phyloP scores from a whole-genome alignment of 768 basidiomycete genomes.

The Boletus rex-veris region DNA sequence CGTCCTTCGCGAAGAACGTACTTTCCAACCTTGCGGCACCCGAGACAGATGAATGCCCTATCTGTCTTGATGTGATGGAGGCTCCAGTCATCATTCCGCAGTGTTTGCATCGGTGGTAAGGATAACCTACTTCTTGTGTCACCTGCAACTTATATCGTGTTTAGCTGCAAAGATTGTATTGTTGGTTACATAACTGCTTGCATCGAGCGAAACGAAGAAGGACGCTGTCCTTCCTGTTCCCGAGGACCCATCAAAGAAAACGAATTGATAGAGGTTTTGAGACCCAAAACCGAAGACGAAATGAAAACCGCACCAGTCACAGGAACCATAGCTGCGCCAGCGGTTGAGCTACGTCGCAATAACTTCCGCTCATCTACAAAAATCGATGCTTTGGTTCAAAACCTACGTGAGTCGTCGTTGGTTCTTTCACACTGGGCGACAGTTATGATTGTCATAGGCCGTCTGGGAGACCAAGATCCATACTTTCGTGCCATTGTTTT shows the following conservation, averaged over 20 bases:
- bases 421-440: not conserved
- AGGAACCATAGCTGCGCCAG: slow-evolving; percentile 32
- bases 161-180: slow-evolving; percentile 89
- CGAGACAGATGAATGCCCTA: slow-evolving; percentile 69
- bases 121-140: not conserved
- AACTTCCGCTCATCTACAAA: slow-evolving; percentile 91
- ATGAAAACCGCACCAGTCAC: not conserved
- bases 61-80: slow-evolving; percentile 80
- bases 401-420: slow-evolving; percentile 52
- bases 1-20: slow-evolving; percentile 59
- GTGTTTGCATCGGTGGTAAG: slow-evolving; percentile 75
- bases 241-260: slow-evolving; percentile 62
- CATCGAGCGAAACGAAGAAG: slow-evolving; percentile 65
- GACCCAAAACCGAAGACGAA: slow-evolving; percentile 21
- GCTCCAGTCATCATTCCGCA: slow-evolving; percentile 63
- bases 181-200: slow-evolving; percentile 65
- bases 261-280: slow-evolving; percentile 63
- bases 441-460: slow-evolving; percentile 37
- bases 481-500: slow-evolving; percentile 83
- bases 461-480: slow-evolving; percentile 67
- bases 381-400: slow-evolving; percentile 73
- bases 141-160: not conserved
- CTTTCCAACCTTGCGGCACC: slow-evolving; percentile 52
- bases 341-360: slow-evolving; percentile 65
- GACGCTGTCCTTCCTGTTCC: slow-evolving; percentile 78